Percentiles rank a stretch among this genome's conserved stretches.
Evolutionary conservation across 2,329 filamentous ascomycete species (phyloP).

Genomic region (Stachybotrys elegans): DNA sequence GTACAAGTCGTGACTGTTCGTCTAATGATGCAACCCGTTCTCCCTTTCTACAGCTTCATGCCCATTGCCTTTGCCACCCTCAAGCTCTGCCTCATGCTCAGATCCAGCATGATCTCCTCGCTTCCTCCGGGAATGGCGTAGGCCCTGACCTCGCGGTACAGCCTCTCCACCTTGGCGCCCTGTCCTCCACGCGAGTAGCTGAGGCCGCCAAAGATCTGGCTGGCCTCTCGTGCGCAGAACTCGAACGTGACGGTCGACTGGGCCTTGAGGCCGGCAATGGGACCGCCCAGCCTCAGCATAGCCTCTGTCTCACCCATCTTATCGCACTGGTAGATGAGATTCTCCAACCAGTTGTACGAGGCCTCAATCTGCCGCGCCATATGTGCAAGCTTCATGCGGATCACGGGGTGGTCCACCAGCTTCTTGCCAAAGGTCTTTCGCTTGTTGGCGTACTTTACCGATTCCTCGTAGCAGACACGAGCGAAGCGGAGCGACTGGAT

Average conservation of each 20-base stretch:
- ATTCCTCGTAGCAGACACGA: slow-evolving; percentile 95
- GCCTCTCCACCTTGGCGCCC: slow-evolving; percentile 87
- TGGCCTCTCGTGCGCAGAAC: slow-evolving; percentile 93
- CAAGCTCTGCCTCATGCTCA: slow-evolving; percentile 88
- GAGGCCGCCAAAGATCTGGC: slow-evolving; percentile 94
- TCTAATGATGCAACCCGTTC: background rate
- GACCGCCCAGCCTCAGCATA: slow-evolving; percentile 91
- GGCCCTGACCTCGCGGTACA: slow-evolving; percentile 92
- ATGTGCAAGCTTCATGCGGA: slow-evolving; percentile 94
- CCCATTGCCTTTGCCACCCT: slow-evolving; percentile 85
- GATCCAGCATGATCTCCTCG: slow-evolving; percentile 98
- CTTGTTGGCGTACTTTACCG: slow-evolving; percentile 95
- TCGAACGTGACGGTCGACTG: slow-evolving; percentile 93
- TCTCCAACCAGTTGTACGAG: slow-evolving; percentile 95
- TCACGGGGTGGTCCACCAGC: slow-evolving; percentile 94
- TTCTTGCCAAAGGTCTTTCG: slow-evolving; percentile 94
- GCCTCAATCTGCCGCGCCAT: slow-evolving; percentile 99
- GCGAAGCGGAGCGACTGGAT: slow-evolving; percentile 96
- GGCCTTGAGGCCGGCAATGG: slow-evolving; percentile 90
- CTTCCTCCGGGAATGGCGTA: slow-evolving; percentile 95
- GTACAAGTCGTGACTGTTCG: background rate
- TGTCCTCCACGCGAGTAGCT: slow-evolving; percentile 91
- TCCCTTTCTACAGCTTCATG: slow-evolving; percentile 74
- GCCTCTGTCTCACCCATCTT: slow-evolving; percentile 92
- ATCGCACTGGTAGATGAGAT: slow-evolving; percentile 86